Conservation (phyloP, 768 basidiomycete genomes). For the Boletales sp. region DNA sequence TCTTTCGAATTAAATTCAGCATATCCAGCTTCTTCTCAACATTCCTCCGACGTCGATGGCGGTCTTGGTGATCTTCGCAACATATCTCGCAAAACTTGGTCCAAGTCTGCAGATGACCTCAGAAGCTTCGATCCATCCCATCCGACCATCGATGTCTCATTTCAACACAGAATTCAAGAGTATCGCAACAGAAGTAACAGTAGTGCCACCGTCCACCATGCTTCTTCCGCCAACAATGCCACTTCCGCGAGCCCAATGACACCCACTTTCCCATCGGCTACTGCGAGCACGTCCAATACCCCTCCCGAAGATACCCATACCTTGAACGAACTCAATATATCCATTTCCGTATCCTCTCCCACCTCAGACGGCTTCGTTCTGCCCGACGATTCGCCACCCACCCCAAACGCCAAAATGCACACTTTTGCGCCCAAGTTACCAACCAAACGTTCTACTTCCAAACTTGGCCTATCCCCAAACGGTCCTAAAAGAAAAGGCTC, state of each 20-base stretch:
- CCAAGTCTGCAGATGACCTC: slow-evolving; percentile 76
- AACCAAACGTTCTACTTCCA: slow-evolving; percentile 60
- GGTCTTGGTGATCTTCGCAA: slow-evolving; percentile 64
- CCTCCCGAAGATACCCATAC: slow-evolving; percentile 16
- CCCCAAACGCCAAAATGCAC: slow-evolving; percentile 58
- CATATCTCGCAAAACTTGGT: slow-evolving; percentile 74
- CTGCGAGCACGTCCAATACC: slow-evolving; percentile 15
- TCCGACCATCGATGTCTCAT: slow-evolving; percentile 41
- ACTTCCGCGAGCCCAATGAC: slow-evolving; percentile 29
- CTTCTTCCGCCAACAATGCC: slow-evolving; percentile 26
- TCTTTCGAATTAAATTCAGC: slow-evolving; percentile 42
- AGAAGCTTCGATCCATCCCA: slow-evolving; percentile 42
- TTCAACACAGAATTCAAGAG: slow-evolving; percentile 60
- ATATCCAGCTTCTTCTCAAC: slow-evolving; percentile 30
- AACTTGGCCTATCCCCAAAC: slow-evolving; percentile 40
- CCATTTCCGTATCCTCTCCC: slow-evolving; percentile 49
- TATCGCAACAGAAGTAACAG: slow-evolving; percentile 64
- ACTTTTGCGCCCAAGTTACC: slow-evolving; percentile 70
- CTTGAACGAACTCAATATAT: slow-evolving; percentile 34
- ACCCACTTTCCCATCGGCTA: slow-evolving; percentile 43
- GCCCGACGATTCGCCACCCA: slow-evolving; percentile 36
- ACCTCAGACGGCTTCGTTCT: slow-evolving; percentile 33
- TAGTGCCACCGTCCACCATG: slow-evolving; percentile 46
- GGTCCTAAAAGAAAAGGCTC: slow-evolving; percentile 60
- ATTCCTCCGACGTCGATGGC: slow-evolving; percentile 27